Evolutionary conservation across 2,329 filamentous ascomycete species (phyloP).

Genomic region (Fusarium tanahbumbuense): DNA sequence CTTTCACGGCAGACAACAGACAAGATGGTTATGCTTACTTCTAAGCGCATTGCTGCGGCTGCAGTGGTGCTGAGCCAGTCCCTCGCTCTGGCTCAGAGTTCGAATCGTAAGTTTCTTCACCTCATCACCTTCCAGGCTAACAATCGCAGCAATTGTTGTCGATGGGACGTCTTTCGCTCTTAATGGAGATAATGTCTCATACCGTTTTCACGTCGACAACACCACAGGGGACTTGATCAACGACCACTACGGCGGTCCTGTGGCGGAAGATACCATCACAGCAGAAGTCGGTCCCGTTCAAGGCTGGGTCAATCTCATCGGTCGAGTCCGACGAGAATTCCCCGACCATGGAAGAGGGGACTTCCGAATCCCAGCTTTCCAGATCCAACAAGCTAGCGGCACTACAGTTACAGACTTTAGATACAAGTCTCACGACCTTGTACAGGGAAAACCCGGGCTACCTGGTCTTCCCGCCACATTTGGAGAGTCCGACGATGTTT

Average conservation of each 20-base stretch:
- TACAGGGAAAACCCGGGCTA: conserved; percentile 66
- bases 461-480: conserved; percentile 70
- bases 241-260: conserved; percentile 70
- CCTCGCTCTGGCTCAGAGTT: neutral
- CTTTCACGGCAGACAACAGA: neutral
- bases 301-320: conserved; percentile 63
- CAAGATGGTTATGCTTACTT: conserved; percentile 13
- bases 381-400: conserved; percentile 68
- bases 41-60: neutral
- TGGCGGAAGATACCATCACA: conserved; percentile 61
- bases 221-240: conserved; percentile 66
- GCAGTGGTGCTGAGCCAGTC: neutral
- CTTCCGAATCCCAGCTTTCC: conserved; percentile 70
- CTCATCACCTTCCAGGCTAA: neutral
- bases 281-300: conserved; percentile 45
- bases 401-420: conserved; percentile 69
- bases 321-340: conserved; percentile 70
- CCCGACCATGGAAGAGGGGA: conserved; percentile 74
- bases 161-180: conserved; percentile 68
- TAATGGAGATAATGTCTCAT: conserved; percentile 67
- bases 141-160: conserved; percentile 60
- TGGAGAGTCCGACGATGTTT: conserved; percentile 65
- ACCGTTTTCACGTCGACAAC: conserved; percentile 72
- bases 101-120: neutral
- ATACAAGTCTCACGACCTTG: conserved; percentile 67